Conservation (phyloP, 2,329 filamentous ascomycete genomes). For the Penicillium griseofulvum region DNA sequence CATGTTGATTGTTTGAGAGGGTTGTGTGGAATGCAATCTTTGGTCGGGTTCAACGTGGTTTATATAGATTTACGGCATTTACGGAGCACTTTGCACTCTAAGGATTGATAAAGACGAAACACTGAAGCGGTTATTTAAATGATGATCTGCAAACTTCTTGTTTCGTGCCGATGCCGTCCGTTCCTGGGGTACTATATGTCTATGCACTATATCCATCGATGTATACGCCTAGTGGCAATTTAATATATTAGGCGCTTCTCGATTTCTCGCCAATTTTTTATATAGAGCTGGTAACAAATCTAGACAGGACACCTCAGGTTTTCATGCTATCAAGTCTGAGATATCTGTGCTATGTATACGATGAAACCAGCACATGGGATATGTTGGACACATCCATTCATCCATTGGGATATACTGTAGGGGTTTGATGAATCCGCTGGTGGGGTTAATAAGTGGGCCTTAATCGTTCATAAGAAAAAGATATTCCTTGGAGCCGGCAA, state of each 20-base stretch:
- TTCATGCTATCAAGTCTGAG: background rate
- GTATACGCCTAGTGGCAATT: background rate
- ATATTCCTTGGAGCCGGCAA: background rate
- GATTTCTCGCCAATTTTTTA: background rate
- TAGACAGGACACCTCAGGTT: background rate
- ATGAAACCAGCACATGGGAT: too few relatives aligned
- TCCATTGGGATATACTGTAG: background rate
- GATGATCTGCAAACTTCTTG: background rate
- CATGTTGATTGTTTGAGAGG: constrained; percentile 1
- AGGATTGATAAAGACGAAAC: background rate
- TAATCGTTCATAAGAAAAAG: background rate
- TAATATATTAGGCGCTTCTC: background rate
- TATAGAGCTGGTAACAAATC: background rate
- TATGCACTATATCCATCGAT: background rate
- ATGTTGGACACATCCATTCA: too few relatives aligned
- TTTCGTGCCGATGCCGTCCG: background rate
- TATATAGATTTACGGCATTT: background rate
- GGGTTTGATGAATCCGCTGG: background rate
- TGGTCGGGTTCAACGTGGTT: background rate
- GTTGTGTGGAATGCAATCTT: background rate
- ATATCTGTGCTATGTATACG: too few relatives aligned
- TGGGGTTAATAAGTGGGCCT: background rate
- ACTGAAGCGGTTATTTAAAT: background rate
- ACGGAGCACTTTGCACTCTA: background rate
- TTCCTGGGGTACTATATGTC: background rate